phyloP scores from a whole-genome alignment of 495 filamentous ascomycete species.

The Aspergillus ostianus region DNA sequence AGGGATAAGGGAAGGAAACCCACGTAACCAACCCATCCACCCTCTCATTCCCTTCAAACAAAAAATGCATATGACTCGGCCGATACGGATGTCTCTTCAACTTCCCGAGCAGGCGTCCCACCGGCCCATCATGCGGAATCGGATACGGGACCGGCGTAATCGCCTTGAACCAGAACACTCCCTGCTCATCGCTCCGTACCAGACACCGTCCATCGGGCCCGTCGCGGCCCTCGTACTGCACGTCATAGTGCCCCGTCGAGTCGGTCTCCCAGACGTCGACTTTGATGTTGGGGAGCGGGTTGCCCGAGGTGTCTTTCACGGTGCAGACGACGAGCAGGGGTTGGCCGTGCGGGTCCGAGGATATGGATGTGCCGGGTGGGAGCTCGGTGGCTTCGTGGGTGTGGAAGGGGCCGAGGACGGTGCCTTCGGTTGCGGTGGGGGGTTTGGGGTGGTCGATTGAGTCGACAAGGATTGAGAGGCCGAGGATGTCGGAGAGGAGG shows the following conservation, averaged over 20 bases:
- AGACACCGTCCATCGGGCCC: conserved; percentile 80
- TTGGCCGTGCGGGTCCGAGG: conserved; percentile 55
- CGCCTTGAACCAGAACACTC: conserved; percentile 84
- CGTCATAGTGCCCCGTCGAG: conserved; percentile 82
- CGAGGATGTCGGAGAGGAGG: conserved; percentile 87
- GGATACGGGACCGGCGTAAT: conserved; percentile 87
- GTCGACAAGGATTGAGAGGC: conserved; percentile 86
- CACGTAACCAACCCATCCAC: conserved; percentile 87
- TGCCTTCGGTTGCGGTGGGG: conserved; percentile 71
- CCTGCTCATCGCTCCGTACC: conserved; percentile 66
- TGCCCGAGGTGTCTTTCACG: conserved; percentile 64
- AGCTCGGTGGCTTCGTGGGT: conserved; percentile 78
- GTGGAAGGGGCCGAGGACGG: conserved; percentile 91
- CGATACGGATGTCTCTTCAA: conserved; percentile 77
- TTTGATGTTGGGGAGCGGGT: conserved; percentile 66
- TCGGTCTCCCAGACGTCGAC: conserved; percentile 97
- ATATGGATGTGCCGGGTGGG: conserved; percentile 64
- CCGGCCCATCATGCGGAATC: conserved; percentile 86
- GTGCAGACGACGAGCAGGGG: conserved; percentile 77
- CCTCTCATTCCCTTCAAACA: conserved; percentile 77
- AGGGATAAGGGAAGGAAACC: conserved; percentile 27
- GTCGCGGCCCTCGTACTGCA: conserved; percentile 69
- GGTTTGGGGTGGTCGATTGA: conserved; percentile 91
- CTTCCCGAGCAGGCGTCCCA: conserved; percentile 70
- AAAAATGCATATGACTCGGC: conserved; percentile 91